phyloP scores from a whole-genome alignment of 2,329 filamentous ascomycete genomes.

The Fusarium ambrosium region DNA sequence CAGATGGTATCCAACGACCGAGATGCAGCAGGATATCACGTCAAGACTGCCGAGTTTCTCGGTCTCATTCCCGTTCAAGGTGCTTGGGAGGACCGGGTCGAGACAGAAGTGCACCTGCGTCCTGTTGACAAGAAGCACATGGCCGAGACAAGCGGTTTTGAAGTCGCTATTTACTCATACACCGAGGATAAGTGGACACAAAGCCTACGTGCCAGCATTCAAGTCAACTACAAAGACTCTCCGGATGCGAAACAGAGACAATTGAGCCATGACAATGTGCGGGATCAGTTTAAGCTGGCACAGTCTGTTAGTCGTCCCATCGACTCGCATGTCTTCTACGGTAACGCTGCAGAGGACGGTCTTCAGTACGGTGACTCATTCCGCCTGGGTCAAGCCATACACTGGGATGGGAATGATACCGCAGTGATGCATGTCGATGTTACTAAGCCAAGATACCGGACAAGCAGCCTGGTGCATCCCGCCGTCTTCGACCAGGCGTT shows the following conservation, averaged over 20 bases:
- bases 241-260: not conserved
- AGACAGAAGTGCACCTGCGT: not conserved
- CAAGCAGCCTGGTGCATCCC: not conserved
- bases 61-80: not conserved
- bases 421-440: not conserved
- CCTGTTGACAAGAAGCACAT: not conserved
- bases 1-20: not conserved
- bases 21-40: not conserved
- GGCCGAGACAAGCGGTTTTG: not conserved
- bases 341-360: not conserved
- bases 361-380: not conserved
- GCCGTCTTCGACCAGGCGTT: not conserved
- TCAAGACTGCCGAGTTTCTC: constrained; percentile 1
- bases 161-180: constrained; percentile 5
- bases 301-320: not conserved
- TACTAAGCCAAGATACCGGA: not conserved
- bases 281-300: not conserved
- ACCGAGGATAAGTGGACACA: not conserved
- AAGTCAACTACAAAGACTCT: not conserved
- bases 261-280: not conserved
- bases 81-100: constrained; percentile 10
- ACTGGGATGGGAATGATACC: not conserved
- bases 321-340: not conserved
- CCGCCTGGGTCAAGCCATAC: not conserved
- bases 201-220: not conserved